Conservation (phyloP, 768 basidiomycete species). For the Myochromella boudieri region DNA sequence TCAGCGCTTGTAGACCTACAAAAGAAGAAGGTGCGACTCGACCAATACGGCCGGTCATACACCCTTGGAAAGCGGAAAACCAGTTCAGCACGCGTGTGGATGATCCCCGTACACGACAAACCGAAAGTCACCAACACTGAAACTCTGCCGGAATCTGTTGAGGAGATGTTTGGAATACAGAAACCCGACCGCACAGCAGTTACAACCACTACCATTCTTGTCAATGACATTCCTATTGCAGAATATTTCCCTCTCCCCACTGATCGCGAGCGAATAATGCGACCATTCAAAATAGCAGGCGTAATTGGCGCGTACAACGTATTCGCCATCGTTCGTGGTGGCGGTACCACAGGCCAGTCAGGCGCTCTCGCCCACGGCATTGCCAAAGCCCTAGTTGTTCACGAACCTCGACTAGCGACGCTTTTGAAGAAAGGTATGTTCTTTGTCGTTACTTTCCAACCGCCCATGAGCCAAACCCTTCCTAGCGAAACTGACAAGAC, state of each 20-base stretch:
- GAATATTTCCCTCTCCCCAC: conserved; percentile 73
- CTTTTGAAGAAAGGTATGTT: conserved; percentile 73
- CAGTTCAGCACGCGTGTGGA: conserved; percentile 89
- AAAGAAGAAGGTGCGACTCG: conserved; percentile 61
- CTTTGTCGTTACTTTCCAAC: conserved; percentile 1
- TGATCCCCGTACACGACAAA: conserved; percentile 60
- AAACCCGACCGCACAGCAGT: conserved; percentile 27
- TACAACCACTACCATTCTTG: conserved; percentile 64
- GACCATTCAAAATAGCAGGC: conserved; percentile 83
- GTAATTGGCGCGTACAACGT: conserved; percentile 82
- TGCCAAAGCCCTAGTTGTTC: conserved; percentile 70
- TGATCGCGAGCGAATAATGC: conserved; percentile 80
- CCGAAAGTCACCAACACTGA: conserved; percentile 9
- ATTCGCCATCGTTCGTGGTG: conserved; percentile 76
- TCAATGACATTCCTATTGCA: conserved; percentile 82
- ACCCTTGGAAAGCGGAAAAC: conserved; percentile 88
- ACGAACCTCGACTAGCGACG: conserved; percentile 62
- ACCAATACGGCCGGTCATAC: conserved; percentile 82
- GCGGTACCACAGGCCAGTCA: conserved; percentile 92
- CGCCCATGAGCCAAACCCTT: conserved; percentile 8
- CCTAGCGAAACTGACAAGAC: conserved; percentile 78
- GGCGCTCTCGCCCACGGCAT: conserved; percentile 81
- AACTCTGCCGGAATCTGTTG: conserved; percentile 22
- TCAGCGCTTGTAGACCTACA: conserved; percentile 45
- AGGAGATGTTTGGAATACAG: conserved; percentile 26